These are phyloP conservation scores for Sugiyamaella neomexicana DNA, from an alignment of 1,139 yeast species.

Conservation along the genomic window DNA sequence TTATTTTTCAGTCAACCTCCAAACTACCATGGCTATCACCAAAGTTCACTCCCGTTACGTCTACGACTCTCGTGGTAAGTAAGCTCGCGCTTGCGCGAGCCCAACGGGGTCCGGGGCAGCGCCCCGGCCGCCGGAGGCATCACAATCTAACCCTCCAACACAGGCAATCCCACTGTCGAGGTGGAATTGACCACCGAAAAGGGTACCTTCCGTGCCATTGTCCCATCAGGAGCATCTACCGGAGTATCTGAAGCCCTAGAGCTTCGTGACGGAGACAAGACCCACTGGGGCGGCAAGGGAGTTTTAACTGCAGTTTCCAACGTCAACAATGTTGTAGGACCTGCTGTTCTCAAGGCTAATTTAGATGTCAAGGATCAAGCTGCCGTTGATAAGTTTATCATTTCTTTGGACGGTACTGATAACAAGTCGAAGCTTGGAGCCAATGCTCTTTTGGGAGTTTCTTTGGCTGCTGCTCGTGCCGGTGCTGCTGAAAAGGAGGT, in stretches of 20 bases:
- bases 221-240: constrained; percentile 96
- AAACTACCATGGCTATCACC: constrained; percentile 52
- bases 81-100: background rate
- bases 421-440: constrained; percentile 96
- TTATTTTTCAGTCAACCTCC: background rate
- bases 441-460: constrained; percentile 92
- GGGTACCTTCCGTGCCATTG: constrained; percentile 89
- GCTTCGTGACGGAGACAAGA: constrained; percentile 91
- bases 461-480: constrained; percentile 89
- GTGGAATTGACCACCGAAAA: constrained; percentile 84
- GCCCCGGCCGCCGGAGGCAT: constrained; percentile 13
- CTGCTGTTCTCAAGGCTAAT: constrained; percentile 74
- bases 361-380: constrained; percentile 76
- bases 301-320: constrained; percentile 88
- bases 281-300: constrained; percentile 96
- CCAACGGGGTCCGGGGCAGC: constrained; percentile 8
- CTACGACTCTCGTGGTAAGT: constrained; percentile 89
- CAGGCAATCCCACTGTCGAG: constrained; percentile 88
- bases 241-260: constrained; percentile 95
- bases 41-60: constrained; percentile 88
- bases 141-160: background rate
- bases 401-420: constrained; percentile 83
- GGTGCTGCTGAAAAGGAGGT: constrained; percentile 89
- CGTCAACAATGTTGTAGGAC: constrained; percentile 86
- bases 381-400: constrained; percentile 75